Base-by-base conservation (phyloP, 129 eudicot genomes). In the Lonicera japonica region DNA sequence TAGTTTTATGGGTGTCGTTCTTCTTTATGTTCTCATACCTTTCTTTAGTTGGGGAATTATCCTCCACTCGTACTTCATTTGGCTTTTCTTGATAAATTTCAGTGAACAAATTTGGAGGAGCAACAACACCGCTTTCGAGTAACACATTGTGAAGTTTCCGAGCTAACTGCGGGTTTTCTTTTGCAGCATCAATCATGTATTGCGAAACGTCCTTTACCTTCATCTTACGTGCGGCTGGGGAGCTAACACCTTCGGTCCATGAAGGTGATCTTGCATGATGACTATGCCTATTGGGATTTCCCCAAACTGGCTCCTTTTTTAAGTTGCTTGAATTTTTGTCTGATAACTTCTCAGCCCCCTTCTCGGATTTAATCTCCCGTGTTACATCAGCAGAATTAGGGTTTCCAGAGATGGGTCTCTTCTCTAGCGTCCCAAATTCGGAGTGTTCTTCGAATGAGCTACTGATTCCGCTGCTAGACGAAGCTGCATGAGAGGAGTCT, bases 221-320 rank as follows among this genome's bases (percentile, higher is more conserved):
- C 96, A 80, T 87, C 68, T 76, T 87, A 3, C 79, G 82, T 29
- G 65, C 91, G 56, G 86, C 96, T 40, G 96, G 95, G 25, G 95
- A 87, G 73, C 95, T 88, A 24, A 92, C 76, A 34, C 98, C 98
- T 85, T 92, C 96, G 0, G 98, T 92, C 98, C 98, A 92, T 5
- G 98, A 92, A 73, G 98, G 96, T 56, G 96, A 87, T 74, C 87
- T 73, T 41, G 83, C 86, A 70, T 76, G 97, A 60, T 77, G 54
- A 68, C 25, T 73, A 25, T 80, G 74, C 57, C 80, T 83, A 56
- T 21, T 11, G 3, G 76, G 48, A 48, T n/a, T 25, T 48, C 25
- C 69, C 29, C 48, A 22, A 11, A 11, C 50, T 2, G 19, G 21
- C 34, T 64, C 58, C 59, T 64, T 63, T 36, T 52, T 54, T 47